phyloP scores from a whole-genome alignment of 2,329 filamentous ascomycete genomes.

The Magnaporthiopsis incrustans region DNA sequence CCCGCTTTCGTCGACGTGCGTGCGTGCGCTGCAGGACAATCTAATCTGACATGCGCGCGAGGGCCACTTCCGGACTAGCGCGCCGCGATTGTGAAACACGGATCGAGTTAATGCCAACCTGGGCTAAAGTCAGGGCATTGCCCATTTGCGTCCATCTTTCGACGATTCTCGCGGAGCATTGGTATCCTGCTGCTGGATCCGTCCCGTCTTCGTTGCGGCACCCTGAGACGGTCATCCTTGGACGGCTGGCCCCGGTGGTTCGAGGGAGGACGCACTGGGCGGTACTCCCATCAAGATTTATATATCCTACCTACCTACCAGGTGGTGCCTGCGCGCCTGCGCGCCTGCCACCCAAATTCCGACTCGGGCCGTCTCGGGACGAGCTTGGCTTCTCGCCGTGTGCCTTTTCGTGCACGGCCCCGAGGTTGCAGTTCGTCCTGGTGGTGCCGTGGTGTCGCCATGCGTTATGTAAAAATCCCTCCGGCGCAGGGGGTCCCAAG shows the following conservation, averaged over 20 bases:
- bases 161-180: too few relatives aligned
- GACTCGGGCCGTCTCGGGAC: background rate
- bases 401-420: background rate
- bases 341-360: background rate
- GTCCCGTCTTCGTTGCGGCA: background rate
- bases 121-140: background rate
- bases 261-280: too few relatives aligned
- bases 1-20: background rate
- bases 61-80: background rate
- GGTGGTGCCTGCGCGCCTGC: too few relatives aligned
- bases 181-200: background rate
- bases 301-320: too few relatives aligned
- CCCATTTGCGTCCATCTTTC: background rate
- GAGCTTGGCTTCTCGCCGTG: background rate
- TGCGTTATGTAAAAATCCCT: background rate
- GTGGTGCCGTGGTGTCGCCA: background rate
- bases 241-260: background rate
- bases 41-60: background rate
- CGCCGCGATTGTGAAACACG: background rate
- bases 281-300: too few relatives aligned
- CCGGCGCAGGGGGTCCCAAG: too few relatives aligned
- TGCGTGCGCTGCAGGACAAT: background rate
- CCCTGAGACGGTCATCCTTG: background rate
- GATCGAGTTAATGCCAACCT: background rate
- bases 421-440: background rate